These are phyloP conservation scores for Scheffersomyces spartinae DNA, from an alignment of 805 yeast genomes.

Conservation along the genomic window DNA sequence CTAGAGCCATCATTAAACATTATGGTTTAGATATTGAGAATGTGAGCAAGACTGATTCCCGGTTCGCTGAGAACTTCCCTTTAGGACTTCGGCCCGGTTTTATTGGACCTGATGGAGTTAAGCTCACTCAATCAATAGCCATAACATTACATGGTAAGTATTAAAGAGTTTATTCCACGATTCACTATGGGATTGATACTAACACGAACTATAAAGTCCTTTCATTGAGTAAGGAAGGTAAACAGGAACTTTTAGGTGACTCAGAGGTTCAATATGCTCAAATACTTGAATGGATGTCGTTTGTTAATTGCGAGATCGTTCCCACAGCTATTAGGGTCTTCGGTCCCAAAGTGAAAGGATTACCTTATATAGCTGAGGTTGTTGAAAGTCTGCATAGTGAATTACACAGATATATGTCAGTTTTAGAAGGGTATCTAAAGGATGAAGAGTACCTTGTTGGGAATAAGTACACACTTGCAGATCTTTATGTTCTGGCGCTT, in stretches of 20 bases:
- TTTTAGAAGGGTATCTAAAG: constrained; percentile 46
- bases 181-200: too few species aligned
- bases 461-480: constrained; percentile 35
- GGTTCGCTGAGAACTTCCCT: too few species aligned
- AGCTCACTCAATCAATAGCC: constrained; percentile 32
- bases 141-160: constrained; percentile 23
- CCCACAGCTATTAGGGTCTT: constrained; percentile 37
- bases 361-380: constrained; percentile 68
- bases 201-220: too few species aligned
- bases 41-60: too few species aligned
- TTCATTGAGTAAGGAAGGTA: too few species aligned
- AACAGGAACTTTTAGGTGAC: too few species aligned
- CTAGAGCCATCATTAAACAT: too few species aligned
- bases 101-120: constrained; percentile 34
- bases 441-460: constrained; percentile 60
- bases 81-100: constrained; percentile 28
- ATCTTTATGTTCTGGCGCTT: constrained; percentile 20
- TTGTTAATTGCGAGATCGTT: constrained; percentile 59
- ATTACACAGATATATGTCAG: constrained; percentile 25
- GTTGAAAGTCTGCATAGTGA: constrained; percentile 35
- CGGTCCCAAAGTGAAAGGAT: constrained; percentile 48
- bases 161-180: constrained; percentile 16
- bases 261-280: constrained; percentile 50
- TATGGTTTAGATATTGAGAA: too few species aligned
- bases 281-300: constrained; percentile 69